phyloP scores from a whole-genome alignment of 805 yeast genomes.

The Saccharomycopsis oosterbeekiorum region DNA sequence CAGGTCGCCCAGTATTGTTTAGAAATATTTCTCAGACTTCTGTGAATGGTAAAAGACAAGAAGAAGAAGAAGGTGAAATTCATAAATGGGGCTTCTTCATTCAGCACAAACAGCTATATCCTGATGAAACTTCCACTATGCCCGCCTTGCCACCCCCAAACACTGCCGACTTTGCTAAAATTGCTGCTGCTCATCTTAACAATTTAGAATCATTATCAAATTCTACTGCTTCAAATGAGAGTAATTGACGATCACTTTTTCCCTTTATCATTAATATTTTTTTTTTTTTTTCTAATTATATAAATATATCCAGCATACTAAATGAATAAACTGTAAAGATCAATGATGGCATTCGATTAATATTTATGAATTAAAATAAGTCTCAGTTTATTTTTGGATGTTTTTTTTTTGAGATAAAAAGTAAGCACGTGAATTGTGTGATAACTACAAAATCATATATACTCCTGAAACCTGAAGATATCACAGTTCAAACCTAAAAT shows the following conservation, averaged over 20 bases:
- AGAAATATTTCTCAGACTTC: slow-evolving; percentile 57
- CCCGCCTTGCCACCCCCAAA: background rate
- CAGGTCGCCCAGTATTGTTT: slow-evolving; percentile 64
- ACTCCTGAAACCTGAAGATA: background rate
- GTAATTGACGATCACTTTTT: background rate
- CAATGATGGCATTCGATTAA: background rate
- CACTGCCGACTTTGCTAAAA: background rate
- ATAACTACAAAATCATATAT: too few species aligned
- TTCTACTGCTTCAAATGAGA: background rate
- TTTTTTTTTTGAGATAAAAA: too few species aligned
- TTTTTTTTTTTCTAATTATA: background rate
- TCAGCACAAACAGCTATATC: slow-evolving; percentile 37
- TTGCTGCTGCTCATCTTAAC: slow-evolving; percentile 1
- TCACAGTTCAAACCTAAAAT: background rate
- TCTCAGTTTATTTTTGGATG: too few species aligned
- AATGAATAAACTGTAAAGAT: background rate
- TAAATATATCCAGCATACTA: background rate
- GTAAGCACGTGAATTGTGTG: background rate
- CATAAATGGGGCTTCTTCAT: slow-evolving; percentile 80
- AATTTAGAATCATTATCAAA: background rate
- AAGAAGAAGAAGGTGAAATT: slow-evolving; percentile 86
- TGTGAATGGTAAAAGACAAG: slow-evolving; percentile 61
- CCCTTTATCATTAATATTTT: background rate
- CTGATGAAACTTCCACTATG: slow-evolving; percentile 19
- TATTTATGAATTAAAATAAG: too few species aligned